Evolutionary conservation across 2,329 filamentous ascomycete species (phyloP).

Genomic region (Aspergillus sp.): DNA sequence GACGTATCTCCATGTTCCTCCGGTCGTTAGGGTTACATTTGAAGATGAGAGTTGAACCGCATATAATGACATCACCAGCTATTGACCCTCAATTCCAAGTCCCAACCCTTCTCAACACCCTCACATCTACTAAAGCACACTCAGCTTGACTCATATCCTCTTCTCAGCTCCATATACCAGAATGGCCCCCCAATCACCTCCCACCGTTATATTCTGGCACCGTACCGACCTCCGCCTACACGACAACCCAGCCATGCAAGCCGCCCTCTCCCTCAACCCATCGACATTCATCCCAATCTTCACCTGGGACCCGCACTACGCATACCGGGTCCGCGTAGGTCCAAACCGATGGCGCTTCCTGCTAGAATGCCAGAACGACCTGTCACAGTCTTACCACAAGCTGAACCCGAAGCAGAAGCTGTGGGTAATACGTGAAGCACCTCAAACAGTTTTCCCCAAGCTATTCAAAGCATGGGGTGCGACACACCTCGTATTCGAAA

Average conservation of each 20-base stretch:
- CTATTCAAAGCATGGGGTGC: conserved; percentile 73
- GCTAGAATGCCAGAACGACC: conserved; percentile 72
- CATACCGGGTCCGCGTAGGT: conserved; percentile 70
- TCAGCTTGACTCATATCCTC: too few species aligned
- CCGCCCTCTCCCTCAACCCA: conserved; percentile 70
- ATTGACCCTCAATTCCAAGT: too few species aligned
- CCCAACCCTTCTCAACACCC: too few species aligned
- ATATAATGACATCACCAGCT: too few species aligned
- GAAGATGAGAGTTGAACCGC: too few species aligned
- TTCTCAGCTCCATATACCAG: too few species aligned
- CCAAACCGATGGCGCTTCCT: conserved; percentile 75
- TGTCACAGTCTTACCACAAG: conserved; percentile 66
- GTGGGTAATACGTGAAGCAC: conserved; percentile 70
- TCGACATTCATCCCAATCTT: conserved; percentile 72
- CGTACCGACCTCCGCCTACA: conserved; percentile 76
- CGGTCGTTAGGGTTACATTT: too few species aligned
- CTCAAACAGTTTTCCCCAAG: conserved; percentile 70
- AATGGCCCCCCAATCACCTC: too few species aligned
- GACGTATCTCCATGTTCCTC: too few species aligned
- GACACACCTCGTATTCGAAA: conserved; percentile 76
- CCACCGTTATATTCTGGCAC: conserved; percentile 72
- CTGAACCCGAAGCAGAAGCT: conserved; percentile 72
- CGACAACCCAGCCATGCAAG: conserved; percentile 72
- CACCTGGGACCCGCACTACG: conserved; percentile 80
- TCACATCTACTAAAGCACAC: too few species aligned